phyloP scores from a whole-genome alignment of 1,284 basidiomycete species.

The Boletus semigastroideus region DNA sequence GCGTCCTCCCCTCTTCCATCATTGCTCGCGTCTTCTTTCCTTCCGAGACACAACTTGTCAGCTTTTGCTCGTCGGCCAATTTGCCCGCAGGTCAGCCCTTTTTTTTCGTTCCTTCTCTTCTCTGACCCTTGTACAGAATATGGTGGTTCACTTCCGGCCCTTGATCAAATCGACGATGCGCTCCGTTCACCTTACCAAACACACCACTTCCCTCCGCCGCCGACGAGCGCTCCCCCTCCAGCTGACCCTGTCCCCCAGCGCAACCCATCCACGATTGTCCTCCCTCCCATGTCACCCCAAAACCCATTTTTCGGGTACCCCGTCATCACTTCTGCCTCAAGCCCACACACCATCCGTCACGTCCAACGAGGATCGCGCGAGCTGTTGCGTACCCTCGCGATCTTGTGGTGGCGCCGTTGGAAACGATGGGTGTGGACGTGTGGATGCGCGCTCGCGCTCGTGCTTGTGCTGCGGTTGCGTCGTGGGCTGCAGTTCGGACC shows the following conservation, averaged over 20 bases:
- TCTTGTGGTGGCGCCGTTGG: conserved; percentile 70
- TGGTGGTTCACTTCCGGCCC: conserved; percentile 52
- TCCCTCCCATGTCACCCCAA: conserved; percentile 49
- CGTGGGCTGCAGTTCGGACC: background rate
- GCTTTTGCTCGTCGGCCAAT: conserved; percentile 24
- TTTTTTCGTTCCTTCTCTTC: background rate
- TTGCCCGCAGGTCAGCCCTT: conserved; percentile 24
- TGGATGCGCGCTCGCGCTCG: conserved; percentile 8
- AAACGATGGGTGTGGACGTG: conserved; percentile 38
- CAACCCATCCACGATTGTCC: conserved; percentile 37
- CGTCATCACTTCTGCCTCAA: conserved; percentile 37
- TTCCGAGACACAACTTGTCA: conserved; percentile 51
- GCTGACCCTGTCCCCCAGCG: background rate
- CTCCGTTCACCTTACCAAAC: conserved; percentile 28
- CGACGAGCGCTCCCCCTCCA: background rate
- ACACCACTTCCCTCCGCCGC: conserved; percentile 8
- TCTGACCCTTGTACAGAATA: conserved; percentile 47
- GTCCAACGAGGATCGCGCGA: conserved; percentile 69
- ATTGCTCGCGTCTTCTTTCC: conserved; percentile 76
- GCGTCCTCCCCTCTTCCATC: conserved; percentile 66
- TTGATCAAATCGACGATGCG: conserved; percentile 48
- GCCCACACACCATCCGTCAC: conserved; percentile 37
- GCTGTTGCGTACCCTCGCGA: conserved; percentile 60
- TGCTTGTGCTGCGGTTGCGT: conserved; percentile 2
- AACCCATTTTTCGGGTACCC: conserved; percentile 91